These are phyloP conservation scores for Phytophthora quininea DNA, from an alignment of 352 stramenopile species.

Conservation along the genomic window DNA sequence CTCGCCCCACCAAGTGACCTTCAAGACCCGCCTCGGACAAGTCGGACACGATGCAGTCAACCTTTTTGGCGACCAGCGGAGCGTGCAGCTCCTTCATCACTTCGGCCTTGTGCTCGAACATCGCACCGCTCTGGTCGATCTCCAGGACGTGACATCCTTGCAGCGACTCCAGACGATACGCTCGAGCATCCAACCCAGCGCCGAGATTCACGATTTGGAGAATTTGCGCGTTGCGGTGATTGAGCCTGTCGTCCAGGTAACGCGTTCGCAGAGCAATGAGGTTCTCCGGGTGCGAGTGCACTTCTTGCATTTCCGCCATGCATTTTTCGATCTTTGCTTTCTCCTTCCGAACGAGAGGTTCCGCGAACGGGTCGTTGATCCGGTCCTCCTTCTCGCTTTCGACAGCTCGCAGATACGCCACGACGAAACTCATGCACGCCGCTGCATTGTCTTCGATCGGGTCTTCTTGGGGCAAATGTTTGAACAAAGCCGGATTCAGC, in stretches of 20 bases:
- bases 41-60: conserved; percentile 53
- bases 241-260: conserved; percentile 60
- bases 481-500: conserved; percentile 5
- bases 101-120: conserved; percentile 56
- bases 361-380: conserved; percentile 45
- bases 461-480: conserved; percentile 15
- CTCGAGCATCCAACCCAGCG: conserved; percentile 56
- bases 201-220: conserved; percentile 68
- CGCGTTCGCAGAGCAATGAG: conserved; percentile 53
- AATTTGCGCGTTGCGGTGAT: conserved; percentile 42
- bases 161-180: conserved; percentile 56
- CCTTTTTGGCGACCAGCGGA: conserved; percentile 44
- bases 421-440: conserved; percentile 44
- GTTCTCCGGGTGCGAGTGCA: conserved; percentile 18
- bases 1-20: conserved; percentile 40
- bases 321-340: conserved; percentile 35
- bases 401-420: conserved; percentile 36
- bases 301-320: conserved; percentile 12
- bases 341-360: conserved; percentile 29
- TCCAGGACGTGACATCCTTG: conserved; percentile 53
- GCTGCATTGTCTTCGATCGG: conserved; percentile 25
- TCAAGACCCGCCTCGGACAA: conserved; percentile 45
- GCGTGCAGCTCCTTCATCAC: conserved; percentile 51
- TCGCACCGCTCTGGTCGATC: conserved; percentile 43
- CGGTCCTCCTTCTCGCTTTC: conserved; percentile 36